Evolutionary conservation across 768 basidiomycete genomes (phyloP), one percentile per base, ranked within the genome.

Genomic region (Lactarius quietus): DNA sequence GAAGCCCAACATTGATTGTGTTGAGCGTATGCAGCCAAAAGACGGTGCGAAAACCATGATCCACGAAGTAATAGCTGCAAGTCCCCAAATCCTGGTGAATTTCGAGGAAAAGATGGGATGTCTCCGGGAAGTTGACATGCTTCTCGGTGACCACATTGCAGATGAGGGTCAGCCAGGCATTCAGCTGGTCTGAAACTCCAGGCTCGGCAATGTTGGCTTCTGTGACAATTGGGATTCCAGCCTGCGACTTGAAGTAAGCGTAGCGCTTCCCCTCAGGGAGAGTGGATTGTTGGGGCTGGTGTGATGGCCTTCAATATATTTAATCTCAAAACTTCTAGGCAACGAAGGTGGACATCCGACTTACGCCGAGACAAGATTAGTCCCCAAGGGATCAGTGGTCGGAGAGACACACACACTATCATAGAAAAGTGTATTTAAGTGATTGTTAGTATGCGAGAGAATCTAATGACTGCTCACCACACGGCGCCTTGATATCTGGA

Each of bases 201-300:
- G 59, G 36, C 8, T 57, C 35, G 1, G 20, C 6, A 4, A 61
- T 52, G 10, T 39, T 6, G 2, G 65, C 60, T 31, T 66, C 65
- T 17, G 65, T 66, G 38, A 66, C 38, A 33, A 66, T 0, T 1
- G 60, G 57, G 4, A 66, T 3, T 5, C 64, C 59, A 1, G 18
- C 18, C 14, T 57, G 48, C 12, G 8, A n/a, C 3, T 9, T 17
- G n/a, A 23, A 43, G 28, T 62, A 31, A 0, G 65, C 48, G 18
- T 66, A 61, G 31, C 45, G 45, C 29, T 57, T 65, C 28, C 64
- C 64, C 18, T 65, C 64, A 7, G 64, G 54, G 8, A 61, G 64
- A 56, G 57, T 6, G 12, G 59, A 56, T 6, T 23, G 12, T 33
- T 35, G 28, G 35, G 64, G 33, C 45, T 28, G 55, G 36, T 61